Evolutionary conservation across 805 yeast species (phyloP), one percentile per base, ranked within the genome.

Genomic region (Starmerella floris): DNA sequence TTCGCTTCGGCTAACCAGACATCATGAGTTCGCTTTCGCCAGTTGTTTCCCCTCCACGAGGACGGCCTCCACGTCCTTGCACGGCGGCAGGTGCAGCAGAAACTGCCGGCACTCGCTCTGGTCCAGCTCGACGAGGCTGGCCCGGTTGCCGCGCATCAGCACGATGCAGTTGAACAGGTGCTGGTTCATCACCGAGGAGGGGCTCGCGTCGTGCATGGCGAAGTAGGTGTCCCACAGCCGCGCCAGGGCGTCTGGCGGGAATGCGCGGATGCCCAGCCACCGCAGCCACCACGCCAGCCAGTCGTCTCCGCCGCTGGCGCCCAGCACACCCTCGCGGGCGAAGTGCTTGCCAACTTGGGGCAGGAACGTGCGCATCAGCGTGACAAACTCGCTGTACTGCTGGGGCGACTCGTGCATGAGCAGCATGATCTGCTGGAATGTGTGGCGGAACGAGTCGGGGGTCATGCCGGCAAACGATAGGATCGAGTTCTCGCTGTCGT

Each of bases 271-370:
- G 19, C 95, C 95, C 56, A 83, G 74, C 70, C 82, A 87, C 57
- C 84, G 83, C 49, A 87, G 66, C 96, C 96, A 87, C 94, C 95
- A 87, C 31, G 83, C 70, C 22, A 85, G 66, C 96, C 96, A 87
- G 56, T 79, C 85, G 52, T 83, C 91, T 49, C 80, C 84, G 34
- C 70, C 67, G 16, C 63, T 47, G 32, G 74, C 70, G 28, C 45
- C 46, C 36, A 81, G 61, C 22, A 81, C 71, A 45, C 80, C 85
- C 53, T 87, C 96, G 54, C 83, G 94, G 30, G 76, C 76, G 48
- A 87, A 73, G 47, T 75, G 82, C 46, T 70, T 73, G 39, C 82
- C 77, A 32, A 87, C 60, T 54, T 83, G 94, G 2, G 95, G 95
- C 42, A 83, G 62, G 30, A 68, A 62, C 51, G 67, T 74, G 48